A percentile compares a stretch with the other conserved stretches of the same genome.
Conservation (phyloP, 2,329 filamentous ascomycete species). For the Aspergillus caelatus region DNA sequence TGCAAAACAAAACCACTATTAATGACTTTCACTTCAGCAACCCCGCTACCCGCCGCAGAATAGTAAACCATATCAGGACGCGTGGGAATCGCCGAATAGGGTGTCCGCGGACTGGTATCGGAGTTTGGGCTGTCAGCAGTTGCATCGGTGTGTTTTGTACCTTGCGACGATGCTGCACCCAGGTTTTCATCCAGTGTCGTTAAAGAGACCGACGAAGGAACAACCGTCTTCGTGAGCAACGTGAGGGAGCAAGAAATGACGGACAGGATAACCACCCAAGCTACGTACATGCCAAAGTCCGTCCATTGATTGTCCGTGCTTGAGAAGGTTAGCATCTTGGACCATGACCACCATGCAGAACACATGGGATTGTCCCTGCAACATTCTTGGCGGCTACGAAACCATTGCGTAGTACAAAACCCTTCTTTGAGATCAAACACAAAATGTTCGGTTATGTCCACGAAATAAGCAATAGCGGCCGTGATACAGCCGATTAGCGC, state of each 20-base stretch:
- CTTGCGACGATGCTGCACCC: slow-evolving; percentile 62
- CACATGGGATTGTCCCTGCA: slow-evolving; percentile 60
- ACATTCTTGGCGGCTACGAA: slow-evolving; percentile 70
- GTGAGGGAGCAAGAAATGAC: slow-evolving; percentile 76
- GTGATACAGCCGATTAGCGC: slow-evolving; percentile 86
- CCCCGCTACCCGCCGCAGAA: slow-evolving; percentile 91
- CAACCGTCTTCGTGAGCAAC: slow-evolving; percentile 87
- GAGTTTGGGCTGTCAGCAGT: slow-evolving; percentile 48
- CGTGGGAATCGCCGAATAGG: slow-evolving; percentile 34
- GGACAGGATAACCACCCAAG: slow-evolving; percentile 71
- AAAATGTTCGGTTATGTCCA: slow-evolving; percentile 82
- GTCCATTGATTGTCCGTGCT: slow-evolving; percentile 59
- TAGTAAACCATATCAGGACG: slow-evolving; percentile 85
- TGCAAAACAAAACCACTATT: slow-evolving; percentile 97
- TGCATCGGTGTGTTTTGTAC: slow-evolving; percentile 47
- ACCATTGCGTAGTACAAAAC: slow-evolving; percentile 75
- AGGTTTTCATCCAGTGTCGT: slow-evolving; percentile 92
- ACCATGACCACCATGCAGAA: slow-evolving; percentile 66
- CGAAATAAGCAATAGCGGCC: slow-evolving; percentile 81
- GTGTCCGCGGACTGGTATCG: slow-evolving; percentile 43
- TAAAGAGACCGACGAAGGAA: slow-evolving; percentile 84
- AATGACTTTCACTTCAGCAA: slow-evolving; percentile 96
- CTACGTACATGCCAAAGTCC: slow-evolving; percentile 77
- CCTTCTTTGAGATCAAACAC: slow-evolving; percentile 92
- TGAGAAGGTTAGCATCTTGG: slow-evolving; percentile 61